Evolutionary conservation across 306 rosid genomes (phyloP).

Genomic region (Lathyrus aphaca): DNA sequence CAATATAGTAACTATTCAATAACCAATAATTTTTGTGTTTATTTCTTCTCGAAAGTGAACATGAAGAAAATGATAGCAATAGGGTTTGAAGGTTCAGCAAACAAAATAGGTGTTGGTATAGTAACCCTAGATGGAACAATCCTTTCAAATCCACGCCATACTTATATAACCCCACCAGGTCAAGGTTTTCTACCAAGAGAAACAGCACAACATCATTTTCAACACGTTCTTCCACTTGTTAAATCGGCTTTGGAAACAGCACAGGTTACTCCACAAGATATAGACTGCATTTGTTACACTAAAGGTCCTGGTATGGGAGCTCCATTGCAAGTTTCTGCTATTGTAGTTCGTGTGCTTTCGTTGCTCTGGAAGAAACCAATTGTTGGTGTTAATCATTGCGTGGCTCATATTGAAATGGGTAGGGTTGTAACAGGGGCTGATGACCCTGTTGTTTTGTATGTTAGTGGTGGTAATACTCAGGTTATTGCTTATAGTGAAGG

Average conservation of each 20-base stretch:
- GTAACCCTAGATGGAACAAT: conserved; percentile 82
- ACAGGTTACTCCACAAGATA: conserved; percentile 57
- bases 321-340: conserved; percentile 80
- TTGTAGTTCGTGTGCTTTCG: conserved; percentile 84
- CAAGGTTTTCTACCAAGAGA: conserved; percentile 96
- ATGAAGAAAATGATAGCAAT: conserved; percentile 83
- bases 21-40: no score
- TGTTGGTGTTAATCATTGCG: conserved; percentile 87
- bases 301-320: conserved; percentile 99
- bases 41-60: not conserved
- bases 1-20: no score
- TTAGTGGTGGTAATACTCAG: conserved; percentile 94
- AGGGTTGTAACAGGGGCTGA: conserved; percentile 88
- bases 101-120: conserved; percentile 85
- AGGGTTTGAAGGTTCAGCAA: conserved; percentile 96
- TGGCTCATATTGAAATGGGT: conserved; percentile 97
- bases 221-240: conserved; percentile 72
- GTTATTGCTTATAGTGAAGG: conserved; percentile 97
- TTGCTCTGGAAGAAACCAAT: conserved; percentile 90
- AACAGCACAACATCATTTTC: conserved; percentile 92
- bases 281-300: conserved; percentile 90
- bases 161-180: conserved; percentile 92
- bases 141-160: conserved; percentile 89
- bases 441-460: conserved; percentile 93
- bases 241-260: conserved; percentile 76